Conservation (phyloP, 108 stramenopile species). For the Cyclotella baltica region DNA sequence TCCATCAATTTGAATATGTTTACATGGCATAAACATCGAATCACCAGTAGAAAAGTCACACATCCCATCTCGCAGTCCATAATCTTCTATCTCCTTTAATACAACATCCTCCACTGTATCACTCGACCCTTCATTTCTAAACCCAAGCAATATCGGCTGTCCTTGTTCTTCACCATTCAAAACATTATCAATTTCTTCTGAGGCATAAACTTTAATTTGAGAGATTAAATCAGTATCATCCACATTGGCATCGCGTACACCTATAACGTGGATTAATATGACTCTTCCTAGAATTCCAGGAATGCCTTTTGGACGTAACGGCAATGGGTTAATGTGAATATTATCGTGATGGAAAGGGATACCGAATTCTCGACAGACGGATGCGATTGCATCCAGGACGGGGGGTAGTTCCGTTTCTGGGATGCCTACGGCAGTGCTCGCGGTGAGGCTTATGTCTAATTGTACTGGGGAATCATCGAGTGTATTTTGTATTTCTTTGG, state of each 20-base stretch:
- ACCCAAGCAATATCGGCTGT: slow-evolving; percentile 37
- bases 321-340: slow-evolving; percentile 8
- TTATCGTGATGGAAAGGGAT: background rate
- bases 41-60: background rate
- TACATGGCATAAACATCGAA: slow-evolving; percentile 35
- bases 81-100: slow-evolving; percentile 41
- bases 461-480: background rate
- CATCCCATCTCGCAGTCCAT: slow-evolving; percentile 50
- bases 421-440: background rate
- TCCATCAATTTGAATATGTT: slow-evolving; percentile 61
- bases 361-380: slow-evolving; percentile 14
- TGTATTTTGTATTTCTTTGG: too few species aligned
- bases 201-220: slow-evolving; percentile 20
- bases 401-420: background rate
- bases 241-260: background rate
- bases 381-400: slow-evolving; percentile 5
- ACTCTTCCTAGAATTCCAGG: slow-evolving; percentile 22
- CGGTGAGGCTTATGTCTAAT: background rate
- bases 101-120: slow-evolving; percentile 23
- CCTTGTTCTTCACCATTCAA: background rate
- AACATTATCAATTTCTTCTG: slow-evolving; percentile 29
- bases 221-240: slow-evolving; percentile 35
- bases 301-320: slow-evolving; percentile 11
- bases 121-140: slow-evolving; percentile 1
- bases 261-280: background rate